Conservation (phyloP, 352 stramenopile species). For the Discostella stelligera region DNA sequence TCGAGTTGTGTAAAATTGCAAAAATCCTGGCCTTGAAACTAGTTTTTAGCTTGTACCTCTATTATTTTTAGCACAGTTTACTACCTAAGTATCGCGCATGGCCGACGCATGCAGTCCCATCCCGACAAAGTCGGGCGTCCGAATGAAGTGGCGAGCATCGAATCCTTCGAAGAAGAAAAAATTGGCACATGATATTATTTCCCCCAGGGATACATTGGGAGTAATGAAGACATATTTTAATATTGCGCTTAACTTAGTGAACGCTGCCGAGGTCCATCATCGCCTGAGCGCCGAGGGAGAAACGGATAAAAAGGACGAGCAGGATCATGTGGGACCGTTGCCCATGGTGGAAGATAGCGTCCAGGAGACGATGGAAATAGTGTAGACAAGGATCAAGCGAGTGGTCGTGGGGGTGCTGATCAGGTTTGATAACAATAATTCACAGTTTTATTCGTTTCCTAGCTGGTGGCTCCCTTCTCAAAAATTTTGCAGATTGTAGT, state of each 20-base stretch:
- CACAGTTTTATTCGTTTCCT: not conserved
- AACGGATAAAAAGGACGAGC: not conserved
- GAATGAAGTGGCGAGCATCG: constrained; percentile 12
- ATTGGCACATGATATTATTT: constrained; percentile 34
- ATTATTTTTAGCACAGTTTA: too few relatives aligned
- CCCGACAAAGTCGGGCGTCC: constrained; percentile 11
- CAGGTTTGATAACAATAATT: too few relatives aligned
- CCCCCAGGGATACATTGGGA: constrained; percentile 57
- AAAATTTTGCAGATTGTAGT: constrained; percentile 54
- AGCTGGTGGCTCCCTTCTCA: constrained; percentile 31
- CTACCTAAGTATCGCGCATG: too few relatives aligned
- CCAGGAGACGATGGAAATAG: constrained; percentile 62
- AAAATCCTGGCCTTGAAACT: too few relatives aligned
- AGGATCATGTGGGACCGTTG: constrained; percentile 52
- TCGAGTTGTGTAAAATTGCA: too few relatives aligned
- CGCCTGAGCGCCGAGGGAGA: constrained; percentile 58
- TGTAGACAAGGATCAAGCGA: constrained; percentile 31
- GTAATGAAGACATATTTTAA: constrained; percentile 83
- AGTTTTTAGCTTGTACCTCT: too few relatives aligned
- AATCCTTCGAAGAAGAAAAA: constrained; percentile 66
- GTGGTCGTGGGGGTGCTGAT: not conserved
- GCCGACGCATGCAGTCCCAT: constrained; percentile 7
- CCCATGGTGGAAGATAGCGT: constrained; percentile 75
- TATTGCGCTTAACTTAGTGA: constrained; percentile 85
- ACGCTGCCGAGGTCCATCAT: constrained; percentile 85